Conservation (phyloP, 1,139 yeast genomes). For the Saccharomyces hybrid region DNA sequence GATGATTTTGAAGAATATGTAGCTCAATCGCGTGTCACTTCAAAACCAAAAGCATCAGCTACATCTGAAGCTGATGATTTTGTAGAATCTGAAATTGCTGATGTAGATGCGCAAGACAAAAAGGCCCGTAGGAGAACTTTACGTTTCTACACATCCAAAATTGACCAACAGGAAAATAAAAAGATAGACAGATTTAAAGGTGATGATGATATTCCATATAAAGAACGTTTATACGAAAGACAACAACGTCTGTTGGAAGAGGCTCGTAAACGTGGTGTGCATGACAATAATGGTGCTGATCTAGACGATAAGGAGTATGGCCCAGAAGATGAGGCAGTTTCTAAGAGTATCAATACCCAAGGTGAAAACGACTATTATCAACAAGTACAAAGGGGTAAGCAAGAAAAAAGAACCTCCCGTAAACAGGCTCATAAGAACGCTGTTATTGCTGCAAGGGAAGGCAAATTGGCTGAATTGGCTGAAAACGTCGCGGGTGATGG, state of each 20-base stretch:
- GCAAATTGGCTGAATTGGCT: conserved; percentile 64
- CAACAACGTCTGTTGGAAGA: conserved; percentile 81
- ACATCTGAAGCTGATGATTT: conserved; percentile 38
- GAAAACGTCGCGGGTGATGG: conserved; percentile 68
- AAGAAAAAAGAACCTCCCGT: conserved; percentile 45
- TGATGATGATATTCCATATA: conserved; percentile 88
- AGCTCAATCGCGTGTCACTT: conserved; percentile 38
- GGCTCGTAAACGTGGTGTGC: conserved; percentile 76
- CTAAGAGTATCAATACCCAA: conserved; percentile 35
- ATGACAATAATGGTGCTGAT: conserved; percentile 50
- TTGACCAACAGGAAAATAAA: conserved; percentile 71
- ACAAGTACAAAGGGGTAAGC: conserved; percentile 43
- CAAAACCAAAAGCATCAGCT: conserved; percentile 16
- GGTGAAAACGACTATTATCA: conserved; percentile 37
- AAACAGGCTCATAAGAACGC: conserved; percentile 65
- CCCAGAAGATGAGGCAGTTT: conserved; percentile 42
- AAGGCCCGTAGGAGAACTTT: conserved; percentile 72
- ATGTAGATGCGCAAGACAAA: conserved; percentile 82
- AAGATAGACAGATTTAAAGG: conserved; percentile 59
- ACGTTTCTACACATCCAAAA: conserved; percentile 93
- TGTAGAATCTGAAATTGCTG: conserved; percentile 59
- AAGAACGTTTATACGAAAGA: conserved; percentile 80
- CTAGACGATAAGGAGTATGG: conserved; percentile 41
- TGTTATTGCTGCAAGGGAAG: conserved; percentile 74
- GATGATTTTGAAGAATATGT: conserved; percentile 46